These are phyloP conservation scores for Cutaneotrichosporon sp. DNA, from an alignment of 1,284 basidiomycete genomes.

Conservation along the genomic window DNA sequence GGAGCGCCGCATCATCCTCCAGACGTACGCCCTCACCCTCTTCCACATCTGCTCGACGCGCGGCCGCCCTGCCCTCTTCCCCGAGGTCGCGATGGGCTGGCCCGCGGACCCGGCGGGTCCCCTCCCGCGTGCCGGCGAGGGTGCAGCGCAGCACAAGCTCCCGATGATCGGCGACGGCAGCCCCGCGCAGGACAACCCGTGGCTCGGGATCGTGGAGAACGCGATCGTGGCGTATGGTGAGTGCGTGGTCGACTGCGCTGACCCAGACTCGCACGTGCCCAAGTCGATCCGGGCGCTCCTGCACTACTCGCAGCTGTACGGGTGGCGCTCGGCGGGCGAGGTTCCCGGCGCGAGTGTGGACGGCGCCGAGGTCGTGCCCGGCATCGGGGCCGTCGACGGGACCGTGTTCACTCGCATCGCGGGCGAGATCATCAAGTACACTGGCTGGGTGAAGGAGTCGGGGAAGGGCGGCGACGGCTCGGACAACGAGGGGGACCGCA, in stretches of 20 bases:
- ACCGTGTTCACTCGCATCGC: conserved; percentile 66
- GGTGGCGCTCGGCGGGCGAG: conserved; percentile 55
- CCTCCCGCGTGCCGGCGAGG: conserved; percentile 7
- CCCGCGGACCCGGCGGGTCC: conserved; percentile 57
- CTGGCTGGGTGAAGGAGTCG: conserved; percentile 63
- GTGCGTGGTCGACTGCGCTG: conserved; percentile 8
- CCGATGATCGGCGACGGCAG: conserved; percentile 27
- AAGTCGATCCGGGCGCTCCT: conserved; percentile 64
- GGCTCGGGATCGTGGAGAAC: conserved; percentile 62
- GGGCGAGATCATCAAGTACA: conserved; percentile 62
- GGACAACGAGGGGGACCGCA: conserved; percentile 60
- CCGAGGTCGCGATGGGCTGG: conserved; percentile 62
- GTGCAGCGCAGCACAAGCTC: conserved; percentile 13
- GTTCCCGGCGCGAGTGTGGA: conserved; percentile 56
- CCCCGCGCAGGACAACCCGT: conserved; percentile 59
- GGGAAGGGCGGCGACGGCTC: conserved; percentile 48
- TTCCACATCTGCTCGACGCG: conserved; percentile 59
- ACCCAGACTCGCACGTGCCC: conserved; percentile 62
- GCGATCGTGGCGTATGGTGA: conserved; percentile 58
- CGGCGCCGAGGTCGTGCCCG: conserved; percentile 52
- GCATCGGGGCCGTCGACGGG: conserved; percentile 60
- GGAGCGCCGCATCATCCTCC: conserved; percentile 58
- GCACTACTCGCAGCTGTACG: conserved; percentile 60
- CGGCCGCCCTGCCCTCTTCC: conserved; percentile 62
- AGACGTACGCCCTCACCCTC: conserved; percentile 57